Evolutionary conservation across 495 filamentous ascomycete species (phyloP).

Genomic region (Penicillium bialowiezense): DNA sequence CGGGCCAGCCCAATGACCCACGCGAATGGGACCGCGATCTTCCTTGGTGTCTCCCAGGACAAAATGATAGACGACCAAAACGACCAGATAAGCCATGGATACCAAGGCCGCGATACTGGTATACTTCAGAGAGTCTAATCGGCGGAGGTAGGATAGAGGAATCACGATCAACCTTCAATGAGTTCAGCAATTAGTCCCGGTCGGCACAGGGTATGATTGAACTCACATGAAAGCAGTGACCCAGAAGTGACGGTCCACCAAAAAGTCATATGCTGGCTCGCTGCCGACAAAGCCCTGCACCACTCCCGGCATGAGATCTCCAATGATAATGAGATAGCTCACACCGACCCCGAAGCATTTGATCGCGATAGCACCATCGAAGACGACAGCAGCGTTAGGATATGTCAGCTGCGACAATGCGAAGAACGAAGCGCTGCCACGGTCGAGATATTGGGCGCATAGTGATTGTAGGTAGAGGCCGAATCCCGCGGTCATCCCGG

Average conservation of each 20-base stretch:
- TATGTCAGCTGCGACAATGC: conserved; percentile 94
- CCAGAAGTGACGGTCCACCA: conserved; percentile 93
- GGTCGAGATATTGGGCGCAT: conserved; percentile 88
- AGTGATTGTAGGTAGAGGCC: conserved; percentile 91
- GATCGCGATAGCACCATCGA: conserved; percentile 93
- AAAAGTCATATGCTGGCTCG: conserved; percentile 60
- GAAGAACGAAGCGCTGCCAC: conserved; percentile 82
- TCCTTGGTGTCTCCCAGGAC: conserved; percentile 69
- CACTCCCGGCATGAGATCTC: conserved; percentile 96
- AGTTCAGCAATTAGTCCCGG: conserved; percentile 6
- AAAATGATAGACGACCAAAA: conserved; percentile 90
- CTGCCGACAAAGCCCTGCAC: conserved; percentile 68
- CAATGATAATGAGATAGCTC: conserved; percentile 97
- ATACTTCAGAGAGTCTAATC: conserved; percentile 93
- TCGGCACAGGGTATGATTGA: not conserved
- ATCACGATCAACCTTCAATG: conserved; percentile 78
- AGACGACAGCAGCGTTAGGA: conserved; percentile 91
- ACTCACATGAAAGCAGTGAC: conserved; percentile 92
- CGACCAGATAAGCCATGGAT: conserved; percentile 89
- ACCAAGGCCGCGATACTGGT: conserved; percentile 89
- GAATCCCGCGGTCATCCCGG: conserved; percentile 81
- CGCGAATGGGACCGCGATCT: conserved; percentile 67
- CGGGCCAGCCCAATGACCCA: conserved; percentile 73
- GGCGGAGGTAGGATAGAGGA: conserved; percentile 84
- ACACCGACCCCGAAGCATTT: conserved; percentile 97